Conservation (phyloP, 2,329 filamentous ascomycete genomes). For the Cladophialophora psammophila region DNA sequence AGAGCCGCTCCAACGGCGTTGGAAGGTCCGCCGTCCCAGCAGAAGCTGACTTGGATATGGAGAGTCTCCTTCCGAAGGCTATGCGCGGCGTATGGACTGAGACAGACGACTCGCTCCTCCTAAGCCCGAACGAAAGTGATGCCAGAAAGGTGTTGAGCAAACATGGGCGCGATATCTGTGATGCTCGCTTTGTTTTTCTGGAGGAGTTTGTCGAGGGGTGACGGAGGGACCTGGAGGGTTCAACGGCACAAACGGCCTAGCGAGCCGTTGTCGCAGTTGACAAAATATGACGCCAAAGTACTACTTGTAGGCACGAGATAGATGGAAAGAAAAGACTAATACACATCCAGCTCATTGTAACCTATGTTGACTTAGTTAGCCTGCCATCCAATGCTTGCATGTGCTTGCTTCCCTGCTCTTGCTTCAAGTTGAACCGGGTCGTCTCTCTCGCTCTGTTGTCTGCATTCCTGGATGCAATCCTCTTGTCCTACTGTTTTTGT, state of each 20-base stretch:
- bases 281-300: not conserved
- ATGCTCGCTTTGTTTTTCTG: conserved; percentile 14
- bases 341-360: no score
- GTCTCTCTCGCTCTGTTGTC: no score
- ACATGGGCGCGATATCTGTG: conserved; percentile 50
- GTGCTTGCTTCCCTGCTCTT: no score
- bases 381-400: no score
- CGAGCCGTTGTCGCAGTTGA: not conserved
- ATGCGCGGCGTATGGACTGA: conserved; percentile 57
- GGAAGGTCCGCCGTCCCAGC: not conserved
- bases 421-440: no score
- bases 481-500: no score
- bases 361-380: no score
- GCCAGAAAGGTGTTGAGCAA: conserved; percentile 51
- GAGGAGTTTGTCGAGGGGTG: conserved; percentile 9
- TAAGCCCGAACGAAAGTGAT: conserved; percentile 44
- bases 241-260: not conserved
- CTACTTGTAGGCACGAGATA: no score
- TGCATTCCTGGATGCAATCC: no score
- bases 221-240: not conserved
- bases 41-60: conserved; percentile 36
- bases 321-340: no score
- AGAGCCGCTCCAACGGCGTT: conserved; percentile 43
- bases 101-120: conserved; percentile 52
- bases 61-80: conserved; percentile 49